Base-by-base conservation (phyloP, 495 filamentous ascomycete species). In the Trichoderma asperelloides region DNA sequence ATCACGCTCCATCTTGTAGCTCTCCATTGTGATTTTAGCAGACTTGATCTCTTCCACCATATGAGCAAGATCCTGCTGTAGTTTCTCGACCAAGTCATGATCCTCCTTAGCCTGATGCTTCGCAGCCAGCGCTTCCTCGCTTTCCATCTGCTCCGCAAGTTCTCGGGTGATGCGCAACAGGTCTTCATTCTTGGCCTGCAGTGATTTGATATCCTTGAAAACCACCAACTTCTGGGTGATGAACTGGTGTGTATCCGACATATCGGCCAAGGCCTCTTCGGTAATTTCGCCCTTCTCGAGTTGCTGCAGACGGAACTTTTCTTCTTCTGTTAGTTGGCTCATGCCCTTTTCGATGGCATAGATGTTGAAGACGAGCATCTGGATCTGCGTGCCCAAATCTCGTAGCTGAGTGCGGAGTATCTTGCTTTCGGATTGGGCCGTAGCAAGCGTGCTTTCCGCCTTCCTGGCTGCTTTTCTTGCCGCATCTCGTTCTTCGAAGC, bases 1-100 rank as follows among this genome's bases (percentile, higher is more conserved):
- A 71, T 99, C 93, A 41, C 95, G 87, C 78, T 99, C 95, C 73
- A 91, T 91, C 63, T 94, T 90, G 70, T 96, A 96, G 76, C 92
- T 96, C 80, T 97, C 89, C 39, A 91, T 89, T 69, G 91, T 88
- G 8, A 89, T 86, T 4, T 88, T 82, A 62, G 95, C 85, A 40
- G 89, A 88, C 68, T 89, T 84, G 41, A 97, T 82, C 71, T 97
- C 94, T 41, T 87, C 86, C 67, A 81, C 81, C 65, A 87, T 79
- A 23, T 78, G 77, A 64, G 81, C 76, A 57, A 84, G 89, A 82
- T 89, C 84, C 43, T 84, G 82, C 51, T 89, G 83, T 15, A 95
- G 76, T 47, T 87, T 81, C 69, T 91, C 83, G 18, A 92, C 81
- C 70, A 96, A 89, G 41, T 90, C 85, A 49, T 86, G 86, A 62